Percentiles rank a stretch among this genome's conserved stretches.
These are phyloP conservation scores for Trichomonas tenax DNA, from an alignment of 208 protist genomes.

Conservation along the genomic window DNA sequence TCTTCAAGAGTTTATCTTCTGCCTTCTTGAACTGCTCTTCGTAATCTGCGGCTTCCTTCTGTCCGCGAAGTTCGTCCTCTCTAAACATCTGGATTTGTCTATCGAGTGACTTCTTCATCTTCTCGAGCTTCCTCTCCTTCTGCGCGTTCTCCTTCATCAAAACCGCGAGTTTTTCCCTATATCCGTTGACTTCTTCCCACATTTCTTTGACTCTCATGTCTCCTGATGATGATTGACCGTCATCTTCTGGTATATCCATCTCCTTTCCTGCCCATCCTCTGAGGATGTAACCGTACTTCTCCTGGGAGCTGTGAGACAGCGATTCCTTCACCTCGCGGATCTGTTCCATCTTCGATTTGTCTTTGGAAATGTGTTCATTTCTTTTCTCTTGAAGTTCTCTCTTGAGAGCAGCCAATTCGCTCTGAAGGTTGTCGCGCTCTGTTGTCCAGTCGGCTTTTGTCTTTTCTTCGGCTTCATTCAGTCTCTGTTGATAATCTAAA, in stretches of 20 bases:
- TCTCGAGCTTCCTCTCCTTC: background rate
- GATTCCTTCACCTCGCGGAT: background rate
- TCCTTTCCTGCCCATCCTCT: background rate
- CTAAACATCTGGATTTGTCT: background rate
- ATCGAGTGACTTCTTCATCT: background rate
- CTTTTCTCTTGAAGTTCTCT: background rate
- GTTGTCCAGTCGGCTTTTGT: background rate
- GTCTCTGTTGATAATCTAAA: background rate
- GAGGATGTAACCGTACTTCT: background rate
- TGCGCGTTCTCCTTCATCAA: background rate
- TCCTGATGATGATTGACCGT: background rate
- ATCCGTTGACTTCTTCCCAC: background rate
- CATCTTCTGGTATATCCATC: background rate
- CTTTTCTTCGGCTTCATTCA: background rate
- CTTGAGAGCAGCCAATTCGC: background rate
- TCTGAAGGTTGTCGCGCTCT: background rate
- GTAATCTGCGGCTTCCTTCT: background rate
- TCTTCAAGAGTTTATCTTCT: background rate
- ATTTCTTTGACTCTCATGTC: background rate
- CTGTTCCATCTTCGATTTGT: background rate
- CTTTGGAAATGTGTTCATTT: background rate
- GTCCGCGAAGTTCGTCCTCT: background rate
- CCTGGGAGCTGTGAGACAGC: background rate
- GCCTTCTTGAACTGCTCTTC: background rate
- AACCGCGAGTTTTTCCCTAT: background rate